phyloP scores from a whole-genome alignment of 2,329 filamentous ascomycete genomes.

The Neurospora crassa region DNA sequence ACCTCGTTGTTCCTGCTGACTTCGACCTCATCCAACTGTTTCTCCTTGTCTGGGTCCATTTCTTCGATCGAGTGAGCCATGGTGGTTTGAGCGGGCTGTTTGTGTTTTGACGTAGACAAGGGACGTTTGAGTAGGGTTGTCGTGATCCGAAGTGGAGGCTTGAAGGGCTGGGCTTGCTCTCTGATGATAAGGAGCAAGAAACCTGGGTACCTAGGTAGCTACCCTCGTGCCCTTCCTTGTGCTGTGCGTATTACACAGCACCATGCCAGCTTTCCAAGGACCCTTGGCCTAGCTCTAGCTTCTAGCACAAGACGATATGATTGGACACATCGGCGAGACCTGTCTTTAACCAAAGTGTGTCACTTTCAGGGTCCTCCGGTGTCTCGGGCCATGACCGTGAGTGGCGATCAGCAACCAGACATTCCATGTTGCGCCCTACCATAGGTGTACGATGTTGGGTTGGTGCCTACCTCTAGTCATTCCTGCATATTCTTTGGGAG shows the following conservation, averaged over 20 bases:
- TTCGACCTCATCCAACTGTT: background rate
- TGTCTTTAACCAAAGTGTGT: background rate
- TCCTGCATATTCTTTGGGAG: background rate
- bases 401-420: background rate
- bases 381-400: background rate
- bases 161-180: background rate
- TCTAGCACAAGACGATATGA: background rate
- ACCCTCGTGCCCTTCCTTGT: background rate
- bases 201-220: too few relatives aligned
- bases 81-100: background rate
- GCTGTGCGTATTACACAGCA: background rate
- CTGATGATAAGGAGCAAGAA: background rate
- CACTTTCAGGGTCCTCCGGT: background rate
- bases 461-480: background rate
- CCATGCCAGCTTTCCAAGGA: background rate
- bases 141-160: background rate
- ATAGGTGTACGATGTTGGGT: background rate
- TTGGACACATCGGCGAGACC: background rate
- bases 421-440: background rate
- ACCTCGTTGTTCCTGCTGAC: slow-evolving; percentile 6
- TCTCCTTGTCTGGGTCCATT: slow-evolving; percentile 1
- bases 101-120: background rate
- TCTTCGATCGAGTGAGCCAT: slow-evolving; percentile 1
- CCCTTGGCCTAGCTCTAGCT: background rate
- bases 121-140: background rate